A percentile compares a stretch with the other conserved stretches of the same genome.
phyloP scores from a whole-genome alignment of 352 stramenopile species.

The Globisporangium cylindrosporum region DNA sequence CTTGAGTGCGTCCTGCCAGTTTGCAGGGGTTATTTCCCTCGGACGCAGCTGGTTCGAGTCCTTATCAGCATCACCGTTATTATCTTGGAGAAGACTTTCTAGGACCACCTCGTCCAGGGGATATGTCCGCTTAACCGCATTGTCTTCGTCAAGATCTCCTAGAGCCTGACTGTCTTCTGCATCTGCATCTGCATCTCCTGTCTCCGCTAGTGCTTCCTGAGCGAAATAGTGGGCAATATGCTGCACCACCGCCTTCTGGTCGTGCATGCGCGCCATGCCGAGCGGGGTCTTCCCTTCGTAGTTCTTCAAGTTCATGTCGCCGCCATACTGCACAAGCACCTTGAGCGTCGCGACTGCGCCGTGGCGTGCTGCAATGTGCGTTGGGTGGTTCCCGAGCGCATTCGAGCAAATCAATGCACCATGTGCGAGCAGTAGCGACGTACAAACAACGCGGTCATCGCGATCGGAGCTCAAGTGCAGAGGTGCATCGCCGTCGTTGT shows the following conservation, averaged over 20 bases:
- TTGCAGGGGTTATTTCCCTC: slow-evolving; percentile 17
- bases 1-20: slow-evolving; percentile 46
- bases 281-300: slow-evolving; percentile 77
- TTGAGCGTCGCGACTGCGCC: slow-evolving; percentile 68
- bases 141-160: neutral
- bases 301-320: slow-evolving; percentile 85
- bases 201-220: slow-evolving; percentile 27
- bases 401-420: slow-evolving; percentile 58
- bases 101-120: neutral
- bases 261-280: slow-evolving; percentile 69
- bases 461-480: slow-evolving; percentile 60
- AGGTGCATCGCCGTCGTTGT: slow-evolving; percentile 63
- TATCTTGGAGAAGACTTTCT: neutral
- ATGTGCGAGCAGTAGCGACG: slow-evolving; percentile 51
- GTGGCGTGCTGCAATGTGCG: slow-evolving; percentile 58
- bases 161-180: neutral
- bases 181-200: neutral
- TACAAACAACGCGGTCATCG: slow-evolving; percentile 49
- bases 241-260: slow-evolving; percentile 52
- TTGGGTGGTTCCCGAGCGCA: slow-evolving; percentile 62
- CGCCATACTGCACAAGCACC: slow-evolving; percentile 72
- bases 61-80: neutral
- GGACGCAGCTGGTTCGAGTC: slow-evolving; percentile 11
- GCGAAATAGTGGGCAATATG: slow-evolving; percentile 64
- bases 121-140: neutral